phyloP scores from a whole-genome alignment of 805 yeast genomes.

The Debaryomyces castellii region DNA sequence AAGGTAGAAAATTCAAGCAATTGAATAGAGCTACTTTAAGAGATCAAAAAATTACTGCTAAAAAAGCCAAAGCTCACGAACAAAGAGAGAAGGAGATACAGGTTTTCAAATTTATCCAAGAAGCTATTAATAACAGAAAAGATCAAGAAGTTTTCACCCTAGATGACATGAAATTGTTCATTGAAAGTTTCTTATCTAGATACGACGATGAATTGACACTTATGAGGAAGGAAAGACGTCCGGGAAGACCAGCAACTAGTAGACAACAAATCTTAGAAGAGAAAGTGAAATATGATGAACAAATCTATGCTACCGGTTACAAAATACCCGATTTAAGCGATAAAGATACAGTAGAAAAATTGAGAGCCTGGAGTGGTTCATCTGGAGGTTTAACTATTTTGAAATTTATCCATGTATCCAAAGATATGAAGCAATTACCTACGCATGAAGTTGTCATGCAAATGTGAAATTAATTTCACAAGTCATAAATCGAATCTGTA shows the following conservation, averaged over 20 bases:
- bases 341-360: constrained; percentile 51
- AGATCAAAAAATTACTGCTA: constrained; percentile 64
- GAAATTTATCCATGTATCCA: constrained; percentile 43
- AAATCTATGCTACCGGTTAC: constrained; percentile 67
- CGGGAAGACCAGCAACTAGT: constrained; percentile 82
- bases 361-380: constrained; percentile 80
- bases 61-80: constrained; percentile 56
- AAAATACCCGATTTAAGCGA: constrained; percentile 72
- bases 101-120: constrained; percentile 53
- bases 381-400: constrained; percentile 72
- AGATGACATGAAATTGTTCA: constrained; percentile 60
- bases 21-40: constrained; percentile 84
- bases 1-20: constrained; percentile 85
- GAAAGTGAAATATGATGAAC: constrained; percentile 57
- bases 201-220: constrained; percentile 74
- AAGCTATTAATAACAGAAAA: constrained; percentile 29
- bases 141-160: constrained; percentile 40
- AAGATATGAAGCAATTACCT: constrained; percentile 26
- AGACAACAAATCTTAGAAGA: constrained; percentile 68
- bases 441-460: constrained; percentile 19
- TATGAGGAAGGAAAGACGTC: constrained; percentile 63
- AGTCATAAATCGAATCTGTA: not conserved
- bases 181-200: constrained; percentile 63
- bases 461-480: not conserved
- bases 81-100: constrained; percentile 60